Evolutionary conservation across 2,329 filamentous ascomycete species (phyloP).

Genomic region (Cercospora sp.): DNA sequence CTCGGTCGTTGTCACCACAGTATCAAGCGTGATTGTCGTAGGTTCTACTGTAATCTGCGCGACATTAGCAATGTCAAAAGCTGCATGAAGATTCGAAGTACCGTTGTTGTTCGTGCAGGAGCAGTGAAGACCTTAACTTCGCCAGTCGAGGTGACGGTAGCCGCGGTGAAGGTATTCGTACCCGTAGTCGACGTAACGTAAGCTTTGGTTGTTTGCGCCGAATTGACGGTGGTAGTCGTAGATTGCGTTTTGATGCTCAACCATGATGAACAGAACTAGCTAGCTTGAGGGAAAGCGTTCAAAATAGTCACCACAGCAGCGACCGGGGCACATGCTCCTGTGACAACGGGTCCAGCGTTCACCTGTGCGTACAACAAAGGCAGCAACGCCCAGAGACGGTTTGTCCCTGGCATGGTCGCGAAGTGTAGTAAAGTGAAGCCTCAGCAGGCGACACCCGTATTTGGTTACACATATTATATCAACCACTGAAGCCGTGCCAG

Average conservation of each 20-base stretch:
- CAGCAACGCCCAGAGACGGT: not conserved
- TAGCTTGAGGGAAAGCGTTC: not conserved
- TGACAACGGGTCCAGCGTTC: not conserved
- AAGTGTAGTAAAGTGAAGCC: too few species aligned
- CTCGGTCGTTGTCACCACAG: not conserved
- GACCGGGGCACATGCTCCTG: not conserved
- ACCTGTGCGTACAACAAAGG: not conserved
- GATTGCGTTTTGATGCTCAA: not conserved
- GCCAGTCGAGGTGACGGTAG: not conserved
- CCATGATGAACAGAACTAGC: not conserved
- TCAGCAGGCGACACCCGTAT: too few species aligned
- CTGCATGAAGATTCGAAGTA: not conserved
- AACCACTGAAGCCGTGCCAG: not conserved
- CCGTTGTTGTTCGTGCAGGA: not conserved
- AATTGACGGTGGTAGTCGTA: not conserved
- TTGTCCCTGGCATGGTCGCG: not conserved
- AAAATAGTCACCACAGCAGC: not conserved
- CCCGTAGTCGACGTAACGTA: not conserved
- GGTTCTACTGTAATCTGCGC: not conserved
- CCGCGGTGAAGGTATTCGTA: not conserved
- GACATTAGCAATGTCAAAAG: not conserved
- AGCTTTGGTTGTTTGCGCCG: not conserved
- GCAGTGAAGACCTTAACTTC: not conserved
- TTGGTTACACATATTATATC: not conserved
- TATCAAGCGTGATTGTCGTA: not conserved